Conservation (phyloP, 148 eudicot species). For the Dianthus caryophyllus region DNA sequence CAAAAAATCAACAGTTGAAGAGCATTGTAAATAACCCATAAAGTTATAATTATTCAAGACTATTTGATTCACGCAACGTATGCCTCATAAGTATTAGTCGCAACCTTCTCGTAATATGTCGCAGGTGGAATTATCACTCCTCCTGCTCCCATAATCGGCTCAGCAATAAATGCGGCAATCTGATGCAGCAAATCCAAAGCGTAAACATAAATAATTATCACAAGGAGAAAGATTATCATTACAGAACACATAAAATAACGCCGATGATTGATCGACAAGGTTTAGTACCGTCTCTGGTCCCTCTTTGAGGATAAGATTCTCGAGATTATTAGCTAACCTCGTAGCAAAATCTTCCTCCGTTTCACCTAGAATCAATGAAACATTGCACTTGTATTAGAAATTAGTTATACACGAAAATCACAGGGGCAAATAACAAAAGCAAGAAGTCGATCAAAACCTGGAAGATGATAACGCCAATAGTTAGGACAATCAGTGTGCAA, state of each 20-base stretch:
- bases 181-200: constrained; percentile 28
- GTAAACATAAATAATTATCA: not conserved
- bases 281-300: constrained; percentile 84
- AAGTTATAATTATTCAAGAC: not conserved
- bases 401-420: constrained; percentile 1
- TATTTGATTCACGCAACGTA: constrained; percentile 1
- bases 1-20: not conserved
- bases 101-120: constrained; percentile 88
- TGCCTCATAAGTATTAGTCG: not conserved
- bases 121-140: constrained; percentile 93
- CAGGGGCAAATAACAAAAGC: not conserved
- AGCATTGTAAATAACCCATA: not conserved
- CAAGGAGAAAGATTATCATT: not conserved
- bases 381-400: not conserved
- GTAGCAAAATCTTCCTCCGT: constrained; percentile 94
- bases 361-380: constrained; percentile 48
- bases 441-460: constrained; percentile 44
- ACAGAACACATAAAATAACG: not conserved
- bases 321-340: constrained; percentile 82
- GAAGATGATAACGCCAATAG: constrained; percentile 93
- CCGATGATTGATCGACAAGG: not conserved
- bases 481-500: constrained; percentile 97
- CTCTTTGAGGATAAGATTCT: constrained; percentile 85
- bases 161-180: constrained; percentile 99
- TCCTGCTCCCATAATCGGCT: constrained; percentile 98